Base-by-base conservation (phyloP, 441 rosid species). In the Daphne laureola region DNA sequence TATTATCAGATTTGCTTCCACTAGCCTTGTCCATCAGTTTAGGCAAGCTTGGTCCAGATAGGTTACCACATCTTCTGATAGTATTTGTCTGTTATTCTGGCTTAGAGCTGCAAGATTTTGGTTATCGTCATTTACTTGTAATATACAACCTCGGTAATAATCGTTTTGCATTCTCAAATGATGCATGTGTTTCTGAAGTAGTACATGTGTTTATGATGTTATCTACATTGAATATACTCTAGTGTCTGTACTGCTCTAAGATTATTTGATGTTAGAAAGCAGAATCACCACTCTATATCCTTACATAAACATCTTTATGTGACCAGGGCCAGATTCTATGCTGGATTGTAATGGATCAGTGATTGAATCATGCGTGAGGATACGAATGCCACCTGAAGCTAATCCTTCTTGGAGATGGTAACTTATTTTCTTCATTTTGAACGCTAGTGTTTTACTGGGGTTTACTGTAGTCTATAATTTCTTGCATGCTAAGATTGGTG, bases 371-470 rank as follows among this genome's bases (percentile, higher is more conserved):
- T 72, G 75, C 46, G 71, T 76, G 3, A 80, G 63, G 69, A 75
- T 93, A 25, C 56, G 72, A 46, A 66, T 71, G 53, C 95, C 97
- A 9, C 54, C 82, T 14, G 98, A 93, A 76, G 84, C 78, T 5
- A 68, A 73, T 69, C 82, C 90, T 23, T 62, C 66, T 51, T 89
- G 97, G 98, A 83, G 87, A 86, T 89, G 98, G 98, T 89, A 86
- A 75, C 63, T 41, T 15, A 5, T 25, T 12, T 48, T 27, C 12
- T 15, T 49, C 41, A 9, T 14, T 21, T 7, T 49, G 8, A 21
- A 21, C 25, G 23, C 23, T 8, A 7, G 45, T 25, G 5, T 31
- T 2, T 31, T 31, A 7, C 38, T 31, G 38, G 6, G 38, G 7
- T 31, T 31, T 31, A 31, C 7, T 8, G 38, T 31, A 5, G 8